Conservation (phyloP, 2,329 filamentous ascomycete genomes). For the Colletotrichum gigasporum region DNA sequence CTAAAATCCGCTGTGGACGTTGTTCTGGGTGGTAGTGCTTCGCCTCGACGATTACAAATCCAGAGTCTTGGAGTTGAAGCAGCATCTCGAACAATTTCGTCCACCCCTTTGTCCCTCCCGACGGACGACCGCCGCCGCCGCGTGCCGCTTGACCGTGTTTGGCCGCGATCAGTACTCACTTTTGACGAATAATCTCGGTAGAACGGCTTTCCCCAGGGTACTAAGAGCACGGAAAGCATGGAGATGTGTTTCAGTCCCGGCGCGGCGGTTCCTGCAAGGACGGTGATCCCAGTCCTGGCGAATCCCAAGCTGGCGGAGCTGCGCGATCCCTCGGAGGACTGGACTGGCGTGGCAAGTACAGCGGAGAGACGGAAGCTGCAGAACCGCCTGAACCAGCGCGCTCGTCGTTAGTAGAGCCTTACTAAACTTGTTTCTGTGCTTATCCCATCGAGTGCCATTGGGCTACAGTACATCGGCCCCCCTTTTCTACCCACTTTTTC, state of each 20-base stretch:
- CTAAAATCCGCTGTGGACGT: not conserved
- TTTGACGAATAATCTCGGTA: not conserved
- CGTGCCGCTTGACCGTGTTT: not conserved
- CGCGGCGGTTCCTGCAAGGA: not conserved
- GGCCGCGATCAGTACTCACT: not conserved
- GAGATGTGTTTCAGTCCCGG: constrained; percentile 20
- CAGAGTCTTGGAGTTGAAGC: not conserved
- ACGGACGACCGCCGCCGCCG: not conserved
- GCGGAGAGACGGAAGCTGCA: constrained; percentile 32
- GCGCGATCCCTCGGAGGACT: constrained; percentile 39
- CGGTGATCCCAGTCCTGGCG: constrained; percentile 1
- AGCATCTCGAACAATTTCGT: not conserved
- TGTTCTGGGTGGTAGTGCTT: not conserved
- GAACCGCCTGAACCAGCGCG: constrained; percentile 30
- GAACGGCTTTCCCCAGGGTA: too few relatives aligned
- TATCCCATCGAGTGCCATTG: too few relatives aligned
- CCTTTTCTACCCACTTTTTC: too few relatives aligned
- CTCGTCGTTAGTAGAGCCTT: constrained; percentile 14
- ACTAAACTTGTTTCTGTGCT: not conserved
- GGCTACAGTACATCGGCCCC: too few relatives aligned
- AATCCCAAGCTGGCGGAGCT: constrained; percentile 17
- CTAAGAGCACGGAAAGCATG: not conserved
- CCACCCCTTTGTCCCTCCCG: not conserved
- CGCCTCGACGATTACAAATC: constrained; percentile 4
- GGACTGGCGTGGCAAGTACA: constrained; percentile 42